These are phyloP conservation scores for Thyridium curvatum DNA, from an alignment of 2,329 filamentous ascomycete genomes.

Conservation along the genomic window DNA sequence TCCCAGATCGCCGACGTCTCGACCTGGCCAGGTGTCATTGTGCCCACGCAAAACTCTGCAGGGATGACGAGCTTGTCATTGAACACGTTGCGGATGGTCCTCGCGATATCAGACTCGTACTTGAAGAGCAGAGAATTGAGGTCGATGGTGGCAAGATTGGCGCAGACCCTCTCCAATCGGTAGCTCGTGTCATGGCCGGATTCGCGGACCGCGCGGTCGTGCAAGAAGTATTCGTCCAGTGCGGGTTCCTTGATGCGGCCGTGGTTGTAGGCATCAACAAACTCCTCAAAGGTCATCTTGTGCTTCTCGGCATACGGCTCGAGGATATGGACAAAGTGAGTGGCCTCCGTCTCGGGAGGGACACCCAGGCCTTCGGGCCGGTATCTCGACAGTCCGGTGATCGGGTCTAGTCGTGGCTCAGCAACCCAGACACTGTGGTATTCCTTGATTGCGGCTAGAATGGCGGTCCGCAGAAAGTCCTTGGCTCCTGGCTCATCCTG, in stretches of 20 bases:
- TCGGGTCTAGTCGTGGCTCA: slow-evolving; percentile 69
- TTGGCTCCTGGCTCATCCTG: slow-evolving; percentile 73
- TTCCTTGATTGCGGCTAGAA: slow-evolving; percentile 92
- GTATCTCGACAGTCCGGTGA: slow-evolving; percentile 78
- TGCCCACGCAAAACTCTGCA: slow-evolving; percentile 68
- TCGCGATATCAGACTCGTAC: slow-evolving; percentile 90
- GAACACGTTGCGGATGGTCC: slow-evolving; percentile 79
- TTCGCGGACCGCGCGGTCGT: slow-evolving; percentile 92
- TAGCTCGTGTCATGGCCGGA: slow-evolving; percentile 97
- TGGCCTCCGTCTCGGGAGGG: slow-evolving; percentile 84
- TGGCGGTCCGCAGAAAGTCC: slow-evolving; percentile 74
- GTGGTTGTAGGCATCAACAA: slow-evolving; percentile 83
- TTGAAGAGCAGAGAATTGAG: slow-evolving; percentile 94
- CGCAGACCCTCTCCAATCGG: slow-evolving; percentile 80
- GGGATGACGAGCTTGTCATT: slow-evolving; percentile 78
- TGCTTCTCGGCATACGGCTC: slow-evolving; percentile 80
- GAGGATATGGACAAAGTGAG: slow-evolving; percentile 79
- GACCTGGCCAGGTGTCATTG: slow-evolving; percentile 59
- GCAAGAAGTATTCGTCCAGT: slow-evolving; percentile 90
- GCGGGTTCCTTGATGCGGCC: slow-evolving; percentile 74
- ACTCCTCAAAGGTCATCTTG: slow-evolving; percentile 73
- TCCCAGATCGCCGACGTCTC: slow-evolving; percentile 89
- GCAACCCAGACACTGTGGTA: slow-evolving; percentile 86
- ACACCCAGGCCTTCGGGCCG: slow-evolving; percentile 78
- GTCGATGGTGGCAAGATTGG: slow-evolving; percentile 87